A percentile compares a stretch with the other conserved stretches of the same genome.
Evolutionary conservation across 305 asterid genomes (phyloP).

Genomic region (Plantago rigida): DNA sequence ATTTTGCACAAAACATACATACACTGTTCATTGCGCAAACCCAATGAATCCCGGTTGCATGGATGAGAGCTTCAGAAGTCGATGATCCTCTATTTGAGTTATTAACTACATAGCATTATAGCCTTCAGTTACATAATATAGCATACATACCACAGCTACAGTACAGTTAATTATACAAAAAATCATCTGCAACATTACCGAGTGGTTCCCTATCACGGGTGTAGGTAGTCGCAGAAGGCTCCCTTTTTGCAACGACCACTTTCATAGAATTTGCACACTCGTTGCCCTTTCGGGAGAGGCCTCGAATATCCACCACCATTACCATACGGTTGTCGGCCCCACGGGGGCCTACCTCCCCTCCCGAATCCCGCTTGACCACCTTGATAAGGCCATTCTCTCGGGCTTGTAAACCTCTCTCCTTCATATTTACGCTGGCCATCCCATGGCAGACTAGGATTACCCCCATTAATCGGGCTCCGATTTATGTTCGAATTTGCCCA

Average conservation of each 20-base stretch:
- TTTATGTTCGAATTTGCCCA: slow-evolving; percentile 52
- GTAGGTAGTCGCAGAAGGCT: slow-evolving; percentile 71
- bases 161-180: slow-evolving; percentile 4
- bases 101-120: neutral
- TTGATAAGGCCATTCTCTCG: slow-evolving; percentile 61
- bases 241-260: slow-evolving; percentile 88
- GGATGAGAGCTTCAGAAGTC: neutral
- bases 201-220: slow-evolving; percentile 38
- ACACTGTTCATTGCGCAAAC: neutral
- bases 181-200: slow-evolving; percentile 11
- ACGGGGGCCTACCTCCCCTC: slow-evolving; percentile 54
- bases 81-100: neutral
- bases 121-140: neutral
- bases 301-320: slow-evolving; percentile 59
- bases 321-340: slow-evolving; percentile 59
- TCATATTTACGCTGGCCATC: slow-evolving; percentile 59
- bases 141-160: slow-evolving; percentile 1
- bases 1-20: neutral
- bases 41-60: neutral
- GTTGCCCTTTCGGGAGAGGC: slow-evolving; percentile 56
- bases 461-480: slow-evolving; percentile 35
- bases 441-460: slow-evolving; percentile 39
- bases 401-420: slow-evolving; percentile 56
- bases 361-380: slow-evolving; percentile 43
- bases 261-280: slow-evolving; percentile 79